A percentile compares a stretch with the other conserved stretches of the same genome.
phyloP scores from a whole-genome alignment of 2,329 filamentous ascomycete species.

The Metarhizium rileyi region DNA sequence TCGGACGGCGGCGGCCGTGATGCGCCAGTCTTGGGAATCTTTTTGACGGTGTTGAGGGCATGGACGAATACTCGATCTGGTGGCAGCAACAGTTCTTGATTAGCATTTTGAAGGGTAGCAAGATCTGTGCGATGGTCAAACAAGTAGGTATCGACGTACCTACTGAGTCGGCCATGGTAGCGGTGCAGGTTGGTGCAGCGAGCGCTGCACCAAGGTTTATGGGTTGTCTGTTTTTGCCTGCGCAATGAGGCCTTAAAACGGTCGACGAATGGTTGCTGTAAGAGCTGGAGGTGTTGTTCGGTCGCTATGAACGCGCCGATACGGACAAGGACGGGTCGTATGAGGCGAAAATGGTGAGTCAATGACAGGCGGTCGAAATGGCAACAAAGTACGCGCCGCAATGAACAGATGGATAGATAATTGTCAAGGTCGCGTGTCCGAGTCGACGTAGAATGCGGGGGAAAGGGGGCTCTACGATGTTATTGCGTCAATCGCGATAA shows the following conservation, averaged over 20 bases:
- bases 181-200: not conserved
- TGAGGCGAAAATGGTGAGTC: not conserved
- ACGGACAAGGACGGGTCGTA: not conserved
- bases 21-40: constrained; percentile 87
- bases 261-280: not conserved
- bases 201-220: not conserved
- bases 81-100: not conserved
- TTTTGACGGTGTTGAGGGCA: constrained; percentile 97
- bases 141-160: constrained; percentile 16
- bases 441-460: not conserved
- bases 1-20: constrained; percentile 77
- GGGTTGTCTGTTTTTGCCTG: not conserved
- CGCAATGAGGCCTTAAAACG: not conserved
- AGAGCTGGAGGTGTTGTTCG: not conserved
- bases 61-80: constrained; percentile 96
- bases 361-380: not conserved
- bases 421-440: not conserved
- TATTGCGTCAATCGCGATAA: not conserved
- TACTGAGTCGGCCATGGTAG: constrained; percentile 28
- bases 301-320: not conserved
- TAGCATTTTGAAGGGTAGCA: not conserved
- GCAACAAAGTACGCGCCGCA: not conserved
- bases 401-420: not conserved
- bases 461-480: not conserved
- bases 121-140: not conserved